Evolutionary conservation across 805 yeast genomes (phyloP).

Genomic region (Pichia scutulata): DNA sequence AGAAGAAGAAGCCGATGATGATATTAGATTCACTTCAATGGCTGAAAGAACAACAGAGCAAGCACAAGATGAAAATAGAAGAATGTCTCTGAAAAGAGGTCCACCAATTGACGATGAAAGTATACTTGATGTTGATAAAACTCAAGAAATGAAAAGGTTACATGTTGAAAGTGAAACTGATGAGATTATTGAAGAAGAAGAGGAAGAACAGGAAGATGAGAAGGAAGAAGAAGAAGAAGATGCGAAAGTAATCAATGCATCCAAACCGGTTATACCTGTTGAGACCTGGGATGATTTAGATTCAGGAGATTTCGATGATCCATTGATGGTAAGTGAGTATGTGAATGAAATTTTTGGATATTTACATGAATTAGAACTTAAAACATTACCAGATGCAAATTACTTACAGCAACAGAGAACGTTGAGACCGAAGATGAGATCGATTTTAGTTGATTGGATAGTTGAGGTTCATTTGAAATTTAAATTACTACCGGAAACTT

Average conservation of each 20-base stretch:
- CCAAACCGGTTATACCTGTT: neutral
- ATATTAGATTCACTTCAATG: slow-evolving; percentile 6
- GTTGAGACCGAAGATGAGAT: slow-evolving; percentile 74
- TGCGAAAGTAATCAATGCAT: too few species aligned
- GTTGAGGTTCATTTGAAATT: slow-evolving; percentile 83
- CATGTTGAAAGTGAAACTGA: slow-evolving; percentile 21
- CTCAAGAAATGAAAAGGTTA: slow-evolving; percentile 25
- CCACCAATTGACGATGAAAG: slow-evolving; percentile 43
- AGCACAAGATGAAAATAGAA: slow-evolving; percentile 24
- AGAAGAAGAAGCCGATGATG: neutral
- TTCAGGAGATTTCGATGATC: slow-evolving; percentile 61
- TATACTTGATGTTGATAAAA: slow-evolving; percentile 20
- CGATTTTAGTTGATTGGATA: slow-evolving; percentile 88
- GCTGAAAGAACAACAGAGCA: slow-evolving; percentile 22
- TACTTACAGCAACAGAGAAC: slow-evolving; percentile 58
- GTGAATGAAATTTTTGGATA: slow-evolving; percentile 81
- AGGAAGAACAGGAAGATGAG: neutral
- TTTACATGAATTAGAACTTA: slow-evolving; percentile 61
- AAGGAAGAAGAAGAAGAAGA: slow-evolving; percentile 15
- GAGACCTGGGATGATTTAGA: slow-evolving; percentile 69
- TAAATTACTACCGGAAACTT: slow-evolving; percentile 77
- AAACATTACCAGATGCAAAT: slow-evolving; percentile 66
- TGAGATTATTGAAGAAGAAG: neutral
- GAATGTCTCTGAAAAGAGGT: slow-evolving; percentile 35
- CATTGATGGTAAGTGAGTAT: slow-evolving; percentile 88